Evolutionary conservation across 805 yeast species (phyloP).

Genomic region (Saccharomycopsis sp.): DNA sequence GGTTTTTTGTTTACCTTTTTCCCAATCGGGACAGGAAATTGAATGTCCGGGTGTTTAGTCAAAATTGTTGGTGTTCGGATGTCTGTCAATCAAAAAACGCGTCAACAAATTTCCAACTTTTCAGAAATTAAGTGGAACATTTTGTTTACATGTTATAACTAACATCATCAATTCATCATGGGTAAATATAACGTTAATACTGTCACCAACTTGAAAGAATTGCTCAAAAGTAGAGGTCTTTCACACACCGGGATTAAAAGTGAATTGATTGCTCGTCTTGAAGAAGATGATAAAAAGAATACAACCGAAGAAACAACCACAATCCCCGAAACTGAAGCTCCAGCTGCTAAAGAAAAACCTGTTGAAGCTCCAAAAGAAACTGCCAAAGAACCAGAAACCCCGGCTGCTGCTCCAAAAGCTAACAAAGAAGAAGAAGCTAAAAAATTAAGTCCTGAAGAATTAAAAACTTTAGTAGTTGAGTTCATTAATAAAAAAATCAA

Average conservation of each 20-base stretch:
- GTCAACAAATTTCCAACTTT: too few species aligned
- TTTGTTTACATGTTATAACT: too few species aligned
- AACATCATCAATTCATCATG: too few species aligned
- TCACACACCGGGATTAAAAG: conserved; percentile 71
- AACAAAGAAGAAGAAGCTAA: conserved; percentile 22
- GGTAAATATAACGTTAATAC: conserved; percentile 52
- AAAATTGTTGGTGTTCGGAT: too few species aligned
- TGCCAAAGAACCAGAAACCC: neutral
- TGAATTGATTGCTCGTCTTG: conserved; percentile 58
- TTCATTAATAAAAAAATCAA: conserved; percentile 54
- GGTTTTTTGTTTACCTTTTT: too few species aligned
- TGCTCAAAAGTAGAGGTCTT: conserved; percentile 56
- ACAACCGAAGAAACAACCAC: conserved; percentile 19
- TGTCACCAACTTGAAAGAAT: conserved; percentile 77
- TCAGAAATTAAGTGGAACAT: too few species aligned
- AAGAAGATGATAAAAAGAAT: conserved; percentile 38
- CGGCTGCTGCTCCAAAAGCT: conserved; percentile 1
- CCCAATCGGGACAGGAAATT: too few species aligned
- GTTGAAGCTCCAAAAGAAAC: conserved; percentile 16
- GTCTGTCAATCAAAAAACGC: too few species aligned
- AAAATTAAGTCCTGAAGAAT: conserved; percentile 53
- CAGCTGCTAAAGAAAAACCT: conserved; percentile 14
- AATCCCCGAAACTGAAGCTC: conserved; percentile 9
- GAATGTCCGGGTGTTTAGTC: too few species aligned
- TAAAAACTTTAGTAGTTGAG: conserved; percentile 57